A percentile compares a stretch with the other conserved stretches of the same genome.
These are phyloP conservation scores for Forsythia suspensa DNA, from an alignment of 257 asterid genomes.

Conservation along the genomic window DNA sequence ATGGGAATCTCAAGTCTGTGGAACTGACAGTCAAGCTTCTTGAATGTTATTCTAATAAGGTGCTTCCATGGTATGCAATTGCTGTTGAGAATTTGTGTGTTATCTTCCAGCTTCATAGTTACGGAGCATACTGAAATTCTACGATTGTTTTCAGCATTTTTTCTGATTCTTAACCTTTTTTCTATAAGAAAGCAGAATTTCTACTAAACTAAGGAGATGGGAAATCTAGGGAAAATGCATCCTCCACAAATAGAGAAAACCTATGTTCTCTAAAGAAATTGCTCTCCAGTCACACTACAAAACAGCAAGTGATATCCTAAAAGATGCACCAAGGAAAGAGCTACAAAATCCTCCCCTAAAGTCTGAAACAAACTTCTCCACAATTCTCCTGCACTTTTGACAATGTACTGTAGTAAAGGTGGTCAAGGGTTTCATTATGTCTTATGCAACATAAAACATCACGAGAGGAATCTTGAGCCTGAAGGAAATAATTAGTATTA, in stretches of 20 bases:
- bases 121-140: background rate
- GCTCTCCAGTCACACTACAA: background rate
- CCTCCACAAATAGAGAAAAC: background rate
- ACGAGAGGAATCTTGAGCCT: background rate
- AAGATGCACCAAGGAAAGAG: background rate
- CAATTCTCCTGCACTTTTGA: background rate
- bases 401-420: background rate
- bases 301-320: background rate
- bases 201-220: background rate
- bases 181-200: no score
- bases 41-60: slow-evolving; percentile 65
- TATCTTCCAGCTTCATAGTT: background rate
- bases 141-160: slow-evolving; percentile 2
- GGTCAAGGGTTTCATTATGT: background rate
- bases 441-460: background rate
- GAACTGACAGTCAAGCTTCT: slow-evolving; percentile 58
- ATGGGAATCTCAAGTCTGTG: slow-evolving; percentile 46
- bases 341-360: background rate
- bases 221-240: background rate
- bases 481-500: background rate
- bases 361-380: background rate
- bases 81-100: background rate
- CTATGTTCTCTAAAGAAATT: background rate
- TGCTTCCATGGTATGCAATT: slow-evolving; percentile 77
- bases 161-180: background rate